phyloP scores from a whole-genome alignment of 2,329 filamentous ascomycete species.

The Sporothrix protearum region DNA sequence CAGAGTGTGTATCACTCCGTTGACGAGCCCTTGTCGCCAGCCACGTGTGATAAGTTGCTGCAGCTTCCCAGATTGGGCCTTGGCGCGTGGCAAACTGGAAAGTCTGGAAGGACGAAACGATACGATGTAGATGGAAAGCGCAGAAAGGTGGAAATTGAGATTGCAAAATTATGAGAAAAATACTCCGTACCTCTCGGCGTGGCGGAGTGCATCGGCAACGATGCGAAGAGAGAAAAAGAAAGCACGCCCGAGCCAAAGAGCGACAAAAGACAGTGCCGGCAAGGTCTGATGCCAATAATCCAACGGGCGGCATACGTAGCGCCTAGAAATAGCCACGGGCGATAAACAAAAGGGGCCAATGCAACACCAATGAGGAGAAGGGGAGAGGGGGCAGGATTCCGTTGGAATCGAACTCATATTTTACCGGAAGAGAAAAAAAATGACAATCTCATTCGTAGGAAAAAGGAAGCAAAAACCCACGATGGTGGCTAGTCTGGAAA shows the following conservation, averaged over 20 bases:
- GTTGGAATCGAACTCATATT: not conserved
- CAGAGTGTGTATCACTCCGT: not conserved
- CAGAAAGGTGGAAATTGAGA: not conserved
- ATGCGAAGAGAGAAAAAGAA: not conserved
- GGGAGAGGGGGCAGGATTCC: not conserved
- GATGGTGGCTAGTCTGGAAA: not conserved
- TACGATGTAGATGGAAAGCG: not conserved
- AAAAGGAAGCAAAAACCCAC: not conserved
- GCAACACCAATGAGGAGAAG: not conserved
- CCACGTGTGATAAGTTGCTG: conserved; percentile 16
- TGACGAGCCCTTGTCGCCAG: conserved; percentile 6
- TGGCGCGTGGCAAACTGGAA: conserved; percentile 1
- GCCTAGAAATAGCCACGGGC: not conserved
- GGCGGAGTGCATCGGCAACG: not conserved
- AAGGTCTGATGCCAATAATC: conserved; percentile 9
- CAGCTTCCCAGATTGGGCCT: conserved; percentile 1
- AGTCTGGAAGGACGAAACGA: not conserved
- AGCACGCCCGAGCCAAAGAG: not conserved
- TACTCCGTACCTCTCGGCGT: not conserved
- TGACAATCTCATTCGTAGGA: not conserved
- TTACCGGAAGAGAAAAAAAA: not conserved
- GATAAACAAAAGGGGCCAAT: not conserved
- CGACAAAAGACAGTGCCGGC: not conserved
- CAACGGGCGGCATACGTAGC: not conserved
- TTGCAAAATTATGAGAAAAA: not conserved